Evolutionary conservation across 2,329 filamentous ascomycete species (phyloP).

Genomic region (Leptographium radiaticola): DNA sequence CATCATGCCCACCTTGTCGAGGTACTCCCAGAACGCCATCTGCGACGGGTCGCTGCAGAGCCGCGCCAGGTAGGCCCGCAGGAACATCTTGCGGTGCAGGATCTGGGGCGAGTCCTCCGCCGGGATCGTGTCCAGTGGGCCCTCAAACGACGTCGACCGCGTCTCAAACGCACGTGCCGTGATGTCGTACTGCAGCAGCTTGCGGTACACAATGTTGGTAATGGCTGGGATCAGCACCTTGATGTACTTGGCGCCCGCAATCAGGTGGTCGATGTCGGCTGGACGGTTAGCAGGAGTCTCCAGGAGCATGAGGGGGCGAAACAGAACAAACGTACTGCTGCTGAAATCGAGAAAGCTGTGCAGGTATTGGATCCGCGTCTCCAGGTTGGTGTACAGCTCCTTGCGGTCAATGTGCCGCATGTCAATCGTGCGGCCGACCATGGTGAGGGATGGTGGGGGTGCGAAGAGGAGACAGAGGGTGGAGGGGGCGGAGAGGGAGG

Average conservation of each 20-base stretch:
- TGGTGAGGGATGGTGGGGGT: not conserved
- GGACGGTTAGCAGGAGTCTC: too few species aligned
- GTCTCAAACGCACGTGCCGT: constrained; percentile 65
- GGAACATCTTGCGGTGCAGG: constrained; percentile 63
- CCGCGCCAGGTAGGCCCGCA: constrained; percentile 61
- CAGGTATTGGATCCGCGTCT: constrained; percentile 57
- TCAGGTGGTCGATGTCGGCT: constrained; percentile 62
- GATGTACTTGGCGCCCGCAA: constrained; percentile 60
- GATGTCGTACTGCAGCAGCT: constrained; percentile 68
- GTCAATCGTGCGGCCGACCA: constrained; percentile 8
- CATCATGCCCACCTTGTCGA: constrained; percentile 79
- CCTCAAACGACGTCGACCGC: constrained; percentile 49
- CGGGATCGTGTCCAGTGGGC: constrained; percentile 48
- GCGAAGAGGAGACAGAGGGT: too few species aligned
- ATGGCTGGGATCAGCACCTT: constrained; percentile 71
- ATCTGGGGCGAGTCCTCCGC: constrained; percentile 63
- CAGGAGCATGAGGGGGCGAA: not conserved
- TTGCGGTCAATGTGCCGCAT: constrained; percentile 53
- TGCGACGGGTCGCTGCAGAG: constrained; percentile 62
- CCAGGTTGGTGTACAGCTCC: constrained; percentile 57
- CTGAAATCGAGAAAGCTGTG: constrained; percentile 67
- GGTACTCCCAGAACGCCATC: constrained; percentile 71
- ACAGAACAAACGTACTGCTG: constrained; percentile 36
- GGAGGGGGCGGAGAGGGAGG: not conserved
- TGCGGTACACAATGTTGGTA: constrained; percentile 75